Evolutionary conservation across 2,329 filamentous ascomycete genomes (phyloP).

Genomic region (Shiraia sp.): DNA sequence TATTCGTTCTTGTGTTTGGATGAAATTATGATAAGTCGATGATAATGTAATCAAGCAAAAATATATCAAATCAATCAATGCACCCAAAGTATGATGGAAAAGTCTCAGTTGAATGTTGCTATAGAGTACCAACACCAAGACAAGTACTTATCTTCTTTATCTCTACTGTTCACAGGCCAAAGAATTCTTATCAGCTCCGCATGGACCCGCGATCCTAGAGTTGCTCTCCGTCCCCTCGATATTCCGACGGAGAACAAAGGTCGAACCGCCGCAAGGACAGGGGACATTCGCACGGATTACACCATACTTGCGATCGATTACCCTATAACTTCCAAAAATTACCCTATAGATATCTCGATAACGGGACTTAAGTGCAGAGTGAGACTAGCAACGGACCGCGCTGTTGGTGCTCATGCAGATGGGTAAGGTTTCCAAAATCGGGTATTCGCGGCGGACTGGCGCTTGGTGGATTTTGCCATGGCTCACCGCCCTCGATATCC

Average conservation of each 20-base stretch:
- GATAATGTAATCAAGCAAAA: background rate
- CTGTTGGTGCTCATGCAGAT: conserved; percentile 16
- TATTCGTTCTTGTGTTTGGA: background rate
- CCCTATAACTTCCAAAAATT: conserved; percentile 39
- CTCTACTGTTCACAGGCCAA: conserved; percentile 4
- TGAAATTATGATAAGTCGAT: background rate
- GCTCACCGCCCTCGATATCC: conserved; percentile 16
- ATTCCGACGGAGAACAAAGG: conserved; percentile 17
- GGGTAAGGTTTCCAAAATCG: conserved; percentile 35
- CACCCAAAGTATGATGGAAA: background rate
- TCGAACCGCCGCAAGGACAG: conserved; percentile 10
- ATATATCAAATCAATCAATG: background rate
- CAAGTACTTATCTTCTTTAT: conserved; percentile 13
- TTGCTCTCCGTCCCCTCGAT: conserved; percentile 3
- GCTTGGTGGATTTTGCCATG: conserved; percentile 25
- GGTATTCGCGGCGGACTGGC: conserved; percentile 32
- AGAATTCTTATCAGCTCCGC: conserved; percentile 28
- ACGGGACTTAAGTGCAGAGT: conserved; percentile 25
- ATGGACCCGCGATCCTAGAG: conserved; percentile 22
- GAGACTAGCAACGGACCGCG: conserved; percentile 29
- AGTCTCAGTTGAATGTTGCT: conserved; percentile 1
- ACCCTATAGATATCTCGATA: conserved; percentile 41
- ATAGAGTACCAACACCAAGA: conserved; percentile 1
- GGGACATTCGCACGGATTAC: too few relatives aligned
- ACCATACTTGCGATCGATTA: conserved; percentile 31